Evolutionary conservation across 1,284 basidiomycete genomes (phyloP).

Genomic region (Cryptococcus sp.): DNA sequence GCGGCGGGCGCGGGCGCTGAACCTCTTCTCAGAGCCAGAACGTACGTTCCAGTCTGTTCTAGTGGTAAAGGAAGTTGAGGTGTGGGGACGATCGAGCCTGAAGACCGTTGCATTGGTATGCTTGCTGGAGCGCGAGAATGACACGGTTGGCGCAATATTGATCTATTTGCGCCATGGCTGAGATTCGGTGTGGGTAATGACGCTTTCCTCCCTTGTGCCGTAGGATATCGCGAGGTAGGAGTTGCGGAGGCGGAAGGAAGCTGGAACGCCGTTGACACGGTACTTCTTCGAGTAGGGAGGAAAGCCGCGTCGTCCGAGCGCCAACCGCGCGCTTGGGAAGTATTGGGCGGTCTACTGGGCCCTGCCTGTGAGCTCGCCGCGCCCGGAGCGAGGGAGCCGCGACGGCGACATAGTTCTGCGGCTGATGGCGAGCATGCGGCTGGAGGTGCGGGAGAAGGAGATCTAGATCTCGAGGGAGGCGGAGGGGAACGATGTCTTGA

Average conservation of each 20-base stretch:
- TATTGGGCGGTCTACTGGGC: background rate
- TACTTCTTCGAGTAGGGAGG: background rate
- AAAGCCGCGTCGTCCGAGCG: slow-evolving; percentile 20
- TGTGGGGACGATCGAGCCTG: no score
- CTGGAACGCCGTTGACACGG: slow-evolving; percentile 1
- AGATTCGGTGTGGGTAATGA: no score
- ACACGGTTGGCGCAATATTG: no score
- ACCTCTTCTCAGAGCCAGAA: no score
- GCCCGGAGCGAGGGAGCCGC: slow-evolving; percentile 11
- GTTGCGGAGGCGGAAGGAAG: slow-evolving; percentile 8
- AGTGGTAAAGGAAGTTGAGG: no score
- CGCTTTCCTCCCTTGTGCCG: no score
- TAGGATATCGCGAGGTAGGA: no score
- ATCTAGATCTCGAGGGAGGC: slow-evolving; percentile 14
- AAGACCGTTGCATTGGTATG: no score
- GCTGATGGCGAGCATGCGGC: slow-evolving; percentile 36
- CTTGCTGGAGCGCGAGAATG: no score
- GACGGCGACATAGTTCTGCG: slow-evolving; percentile 31
- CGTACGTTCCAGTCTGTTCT: no score
- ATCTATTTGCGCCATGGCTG: no score
- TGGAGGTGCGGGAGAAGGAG: slow-evolving; percentile 22
- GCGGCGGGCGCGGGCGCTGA: no score
- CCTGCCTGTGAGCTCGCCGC: background rate
- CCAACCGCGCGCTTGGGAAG: slow-evolving; percentile 14
- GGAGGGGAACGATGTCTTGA: slow-evolving; percentile 36